Evolutionary conservation across 371 early-diverging fungal genomes (phyloP), one percentile per base, ranked within the genome.

Genomic region (Mortierella sp.): DNA sequence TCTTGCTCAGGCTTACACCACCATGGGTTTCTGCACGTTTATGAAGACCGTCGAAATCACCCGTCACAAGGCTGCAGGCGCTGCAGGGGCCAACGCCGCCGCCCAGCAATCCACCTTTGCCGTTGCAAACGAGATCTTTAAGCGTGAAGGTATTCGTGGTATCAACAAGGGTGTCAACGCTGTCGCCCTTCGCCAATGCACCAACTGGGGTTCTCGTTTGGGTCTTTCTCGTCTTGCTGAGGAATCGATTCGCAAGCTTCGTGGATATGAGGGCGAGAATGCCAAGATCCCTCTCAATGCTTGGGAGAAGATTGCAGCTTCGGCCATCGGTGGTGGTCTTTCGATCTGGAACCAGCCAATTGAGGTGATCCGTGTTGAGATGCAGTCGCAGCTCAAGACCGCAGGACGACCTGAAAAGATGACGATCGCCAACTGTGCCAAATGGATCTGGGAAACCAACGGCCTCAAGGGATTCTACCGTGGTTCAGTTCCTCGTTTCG

Each of bases 11-110:
- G 97, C 98, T 0, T 97, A 98, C 86, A 91, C 96, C 37, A 97
- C 98, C 28, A 98, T 97, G 98, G 98, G 98, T 7, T 97, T 98
- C 85, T 98, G 98, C 85, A 98, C 98, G 0, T 98, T 98, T 82
- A 98, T 98, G 98, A 98, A 98, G 84, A 98, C 98, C 1, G 98
- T 98, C 19, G 98, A 98, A 74, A 97, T 98, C 52, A 98, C 98
- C 4, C 90, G 98, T 46, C 96, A 95, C 87, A 98, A 97, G 85
- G 88, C 86, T 64, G 51, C 61, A 1, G 88, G 90, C 62, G 84
- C 83, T 58, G 37, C 9, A 37, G 37, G 37, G 5, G 37, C 37
- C 37, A 9, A 3, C 37, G 9, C 5, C 9, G 92, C 84, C 18
- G 86, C 84, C 50, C 83, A 87, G 43, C 81, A 86, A 56, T 95